Base-by-base conservation (phyloP, 1,139 yeast species). In the Kodamaea sp. region DNA sequence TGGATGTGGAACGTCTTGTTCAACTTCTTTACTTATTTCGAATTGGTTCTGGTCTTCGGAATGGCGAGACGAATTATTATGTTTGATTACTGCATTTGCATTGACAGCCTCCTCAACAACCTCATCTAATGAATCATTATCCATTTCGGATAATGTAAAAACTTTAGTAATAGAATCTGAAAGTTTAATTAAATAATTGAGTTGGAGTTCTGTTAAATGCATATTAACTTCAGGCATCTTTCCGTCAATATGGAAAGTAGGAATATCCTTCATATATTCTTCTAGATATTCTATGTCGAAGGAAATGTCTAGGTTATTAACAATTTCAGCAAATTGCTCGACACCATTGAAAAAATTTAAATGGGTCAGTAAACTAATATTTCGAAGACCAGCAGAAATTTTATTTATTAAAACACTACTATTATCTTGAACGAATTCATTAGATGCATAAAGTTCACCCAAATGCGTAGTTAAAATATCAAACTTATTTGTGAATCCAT, bases 361-460 rank as follows among this genome's bases (percentile, higher is more conserved):
- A 8, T 63, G 61, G 0, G 97, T 84, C 1, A 75, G 62, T 27
- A 90, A 61, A 40, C 75, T 76, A 7, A 90, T 81, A 34, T 87
- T 80, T 31, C 92, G 67, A 20, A 94, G 67, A 1, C 96, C 95
- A 7, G 88, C 74, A 9, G 67, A 57, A 11, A 83, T 76, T 9
- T 73, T 56, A 48, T 84, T 82, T 7, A 64, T 55, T 0, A 47
- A 48, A 3, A 37, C 44, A 5, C 42, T 40, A 4, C 49, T 58
- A 3, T 39, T 48, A 7, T 46, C 49, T 7, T 35, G 52, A 2
- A 55, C 52, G 53, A 88, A 88, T 8, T 63, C 62, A 58, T 90
- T 92, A 4, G 73, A 66, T 22, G 90, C 79, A 52, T 75, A 84
- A 8, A 92, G 65, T 56, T 92, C 96, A 45, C 99, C 99, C 40